These are phyloP conservation scores for Rhinocladiella similis DNA, from an alignment of 2,329 filamentous ascomycete genomes.

Conservation along the genomic window DNA sequence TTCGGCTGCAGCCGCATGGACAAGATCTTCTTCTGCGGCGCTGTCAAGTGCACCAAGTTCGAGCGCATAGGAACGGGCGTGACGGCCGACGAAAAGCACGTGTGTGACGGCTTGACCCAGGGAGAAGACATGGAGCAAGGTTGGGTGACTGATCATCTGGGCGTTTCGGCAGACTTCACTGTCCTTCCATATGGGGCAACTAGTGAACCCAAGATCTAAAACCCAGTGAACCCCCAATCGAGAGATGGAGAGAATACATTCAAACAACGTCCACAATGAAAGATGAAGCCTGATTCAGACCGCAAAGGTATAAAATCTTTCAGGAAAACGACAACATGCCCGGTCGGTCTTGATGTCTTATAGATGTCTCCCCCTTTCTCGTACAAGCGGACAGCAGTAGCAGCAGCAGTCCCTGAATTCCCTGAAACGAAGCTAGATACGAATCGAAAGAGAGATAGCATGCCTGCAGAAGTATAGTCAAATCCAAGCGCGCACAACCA, in stretches of 20 bases:
- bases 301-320: too few relatives aligned
- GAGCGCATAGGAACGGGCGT: slow-evolving; percentile 52
- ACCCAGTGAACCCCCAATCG: too few relatives aligned
- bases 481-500: too few relatives aligned
- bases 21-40: slow-evolving; percentile 53
- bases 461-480: too few relatives aligned
- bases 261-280: too few relatives aligned
- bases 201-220: slow-evolving; percentile 7
- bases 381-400: too few relatives aligned
- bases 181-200: background rate
- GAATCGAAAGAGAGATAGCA: background rate
- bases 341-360: background rate
- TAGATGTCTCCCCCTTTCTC: too few relatives aligned
- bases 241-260: too few relatives aligned
- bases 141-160: slow-evolving; percentile 31
- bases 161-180: slow-evolving; percentile 25
- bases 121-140: slow-evolving; percentile 25
- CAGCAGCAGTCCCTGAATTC: too few relatives aligned
- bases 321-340: too few relatives aligned
- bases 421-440: background rate
- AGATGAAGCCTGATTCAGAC: too few relatives aligned
- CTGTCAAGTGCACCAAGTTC: slow-evolving; percentile 48
- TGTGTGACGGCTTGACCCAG: slow-evolving; percentile 23
- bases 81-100: slow-evolving; percentile 34
- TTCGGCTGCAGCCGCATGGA: slow-evolving; percentile 58